Base-by-base conservation (phyloP, 306 rosid genomes). In the Erythrophleum fordii region DNA sequence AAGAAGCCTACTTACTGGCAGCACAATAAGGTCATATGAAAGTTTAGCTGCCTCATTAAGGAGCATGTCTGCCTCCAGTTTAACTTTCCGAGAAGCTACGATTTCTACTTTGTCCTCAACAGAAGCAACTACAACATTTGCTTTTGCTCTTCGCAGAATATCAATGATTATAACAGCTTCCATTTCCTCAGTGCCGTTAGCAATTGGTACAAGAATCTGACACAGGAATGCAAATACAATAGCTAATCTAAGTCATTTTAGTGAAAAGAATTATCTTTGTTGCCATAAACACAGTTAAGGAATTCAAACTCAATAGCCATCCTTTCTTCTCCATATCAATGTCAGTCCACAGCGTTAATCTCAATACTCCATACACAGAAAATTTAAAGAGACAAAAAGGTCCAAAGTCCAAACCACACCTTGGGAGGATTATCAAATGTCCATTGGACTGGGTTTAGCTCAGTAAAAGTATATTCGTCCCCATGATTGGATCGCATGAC, bases 101-200 rank as follows among this genome's bases (percentile, higher is more conserved):
- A 89, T 90, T 76, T 91, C 90, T 72, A 91, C 87, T 82, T 85
- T 83, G 41, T 91, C 89, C 85, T 84, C 98, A 72, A 91, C 81
- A 86, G 99, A 89, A 53, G 96, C 97, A 87, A 93, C 98, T 59
- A 91, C 93, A 67, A 93, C 99, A 82, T 93, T 68, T 78, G 93
- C 96, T 80, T 95, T 89, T 46, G 98, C 97, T 77, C 93, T 76
- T 37, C 96, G 90, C 65, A 95, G 91, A 77, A 93, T 76, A 82
- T 91, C 96, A 70, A 95, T 87, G 65, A 93, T 90, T 73, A 90
- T 90, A 11, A 89, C 71, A 66, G 97, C 97, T 90, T 95, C 98
- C 99, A 95, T 93, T 89, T 95, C 99, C 92, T 95, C 99, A 4
- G 88, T 81, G 65, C 98, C 99, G 80, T 89, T 76, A 31, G 98